Conservation (phyloP, 352 stramenopile species). For the Phytophthora tubulina region DNA sequence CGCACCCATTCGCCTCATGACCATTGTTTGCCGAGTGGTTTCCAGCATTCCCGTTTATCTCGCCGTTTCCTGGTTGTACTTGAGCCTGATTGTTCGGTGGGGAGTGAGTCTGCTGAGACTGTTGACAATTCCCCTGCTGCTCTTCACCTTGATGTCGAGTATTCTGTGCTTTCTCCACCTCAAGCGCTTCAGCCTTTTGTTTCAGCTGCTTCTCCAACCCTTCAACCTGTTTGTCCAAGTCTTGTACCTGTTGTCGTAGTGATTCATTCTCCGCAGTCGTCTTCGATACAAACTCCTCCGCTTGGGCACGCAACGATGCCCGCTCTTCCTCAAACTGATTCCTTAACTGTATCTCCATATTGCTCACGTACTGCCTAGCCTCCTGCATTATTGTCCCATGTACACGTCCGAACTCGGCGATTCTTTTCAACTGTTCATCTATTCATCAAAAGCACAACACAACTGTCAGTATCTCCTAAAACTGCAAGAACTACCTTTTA, state of each 20-base stretch:
- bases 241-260: constrained; percentile 36
- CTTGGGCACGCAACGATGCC: constrained; percentile 50
- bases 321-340: constrained; percentile 63
- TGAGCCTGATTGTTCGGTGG: constrained; percentile 25
- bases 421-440: constrained; percentile 85
- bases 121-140: constrained; percentile 7
- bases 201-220: constrained; percentile 33
- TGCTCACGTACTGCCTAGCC: constrained; percentile 70
- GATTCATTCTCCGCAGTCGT: constrained; percentile 56
- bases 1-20: constrained; percentile 6
- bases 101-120: constrained; percentile 18
- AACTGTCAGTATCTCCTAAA: constrained; percentile 14
- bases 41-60: constrained; percentile 10
- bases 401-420: constrained; percentile 79
- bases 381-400: constrained; percentile 73
- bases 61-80: constrained; percentile 12
- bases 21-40: constrained; percentile 2
- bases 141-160: constrained; percentile 12
- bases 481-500: neutral
- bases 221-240: constrained; percentile 42
- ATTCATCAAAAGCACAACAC: neutral
- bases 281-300: constrained; percentile 64
- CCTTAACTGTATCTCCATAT: constrained; percentile 62
- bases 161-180: constrained; percentile 20
- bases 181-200: constrained; percentile 18